Evolutionary conservation across 2,329 filamentous ascomycete species (phyloP).

Genomic region (Colletotrichum phormii): DNA sequence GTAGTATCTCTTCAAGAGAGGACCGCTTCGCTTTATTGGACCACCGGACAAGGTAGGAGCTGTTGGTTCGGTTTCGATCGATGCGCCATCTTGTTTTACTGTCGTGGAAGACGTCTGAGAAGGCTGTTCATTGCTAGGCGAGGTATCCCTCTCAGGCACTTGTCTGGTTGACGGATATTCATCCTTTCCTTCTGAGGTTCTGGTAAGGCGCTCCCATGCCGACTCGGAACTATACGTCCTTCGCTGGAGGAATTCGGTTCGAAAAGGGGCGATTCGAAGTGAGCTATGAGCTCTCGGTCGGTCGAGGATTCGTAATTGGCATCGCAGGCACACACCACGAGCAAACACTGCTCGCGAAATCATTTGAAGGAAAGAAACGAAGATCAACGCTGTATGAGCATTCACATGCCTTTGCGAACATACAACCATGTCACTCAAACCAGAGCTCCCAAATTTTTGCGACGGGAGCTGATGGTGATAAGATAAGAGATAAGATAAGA

Average conservation of each 20-base stretch:
- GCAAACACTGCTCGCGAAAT: conserved; percentile 47
- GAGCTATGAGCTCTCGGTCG: conserved; percentile 22
- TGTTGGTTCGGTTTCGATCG: background rate
- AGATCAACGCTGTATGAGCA: background rate
- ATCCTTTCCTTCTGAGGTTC: background rate
- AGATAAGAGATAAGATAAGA: conserved; percentile 38
- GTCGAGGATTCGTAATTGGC: conserved; percentile 44
- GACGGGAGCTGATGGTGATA: conserved; percentile 27
- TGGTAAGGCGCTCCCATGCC: conserved; percentile 27
- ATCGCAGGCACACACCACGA: conserved; percentile 49
- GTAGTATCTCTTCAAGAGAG: background rate
- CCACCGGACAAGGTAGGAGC: background rate
- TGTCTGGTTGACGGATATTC: background rate
- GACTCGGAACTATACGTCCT: conserved; percentile 26
- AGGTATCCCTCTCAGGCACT: background rate
- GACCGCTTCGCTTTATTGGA: background rate
- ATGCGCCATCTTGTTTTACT: background rate
- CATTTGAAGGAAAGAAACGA: conserved; percentile 44
- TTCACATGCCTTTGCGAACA: conserved; percentile 4
- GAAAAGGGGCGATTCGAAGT: conserved; percentile 7
- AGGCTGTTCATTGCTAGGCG: background rate
- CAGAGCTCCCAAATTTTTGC: conserved; percentile 33
- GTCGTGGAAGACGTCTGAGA: background rate
- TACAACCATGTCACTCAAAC: background rate
- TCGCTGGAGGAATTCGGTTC: conserved; percentile 10